Evolutionary conservation across 1,284 basidiomycete species (phyloP), one percentile per base, ranked within the genome.

Genomic region (Boletus sp.): DNA sequence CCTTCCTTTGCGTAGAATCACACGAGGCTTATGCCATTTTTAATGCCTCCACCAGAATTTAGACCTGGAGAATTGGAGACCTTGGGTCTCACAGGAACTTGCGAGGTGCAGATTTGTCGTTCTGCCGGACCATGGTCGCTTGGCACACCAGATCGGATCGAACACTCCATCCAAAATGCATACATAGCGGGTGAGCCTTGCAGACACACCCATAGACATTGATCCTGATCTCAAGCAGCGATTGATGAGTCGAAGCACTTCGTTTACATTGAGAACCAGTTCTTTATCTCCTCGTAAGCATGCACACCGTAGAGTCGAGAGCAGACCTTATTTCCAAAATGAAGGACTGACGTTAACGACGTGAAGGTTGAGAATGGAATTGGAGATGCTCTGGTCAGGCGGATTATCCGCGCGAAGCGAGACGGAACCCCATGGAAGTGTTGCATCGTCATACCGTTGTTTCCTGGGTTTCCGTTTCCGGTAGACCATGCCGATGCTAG

Each of bases 221-320:
- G 4, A 8, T 17, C 33, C 42, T 50, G 36, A 36, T n/a, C 4
- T 25, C 27, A 25, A 35, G 55, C 62, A 91, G 92, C 93, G 2
- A 99, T 99, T 50, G 88, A 97, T 67, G 76, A 92, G 64, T 96
- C 93, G 16, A 93, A 98, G 52, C 89, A 91, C 60, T 94, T 93
- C 60, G 88, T 94, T 19, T 93, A 94, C 69, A 92, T 94, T 51
- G 94, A 98, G 68, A 98, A 99, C 64, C 95, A 99, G 67, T 99
- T 98, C 73, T 99, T 99, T 71, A 94, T 99, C 62, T 91, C 94
- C 0, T 96, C 90, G 80, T 90, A 65, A 62, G 83, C 68, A 17
- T 40, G 30, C 8, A 44, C 37, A 25, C 30, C 12, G 17, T 36
- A 32, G 10, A 33, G 8, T 22, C 23, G 27, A 39, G 29, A 23